These are phyloP conservation scores for Viola odorata DNA, from an alignment of 345 rosid species.

Conservation along the genomic window DNA sequence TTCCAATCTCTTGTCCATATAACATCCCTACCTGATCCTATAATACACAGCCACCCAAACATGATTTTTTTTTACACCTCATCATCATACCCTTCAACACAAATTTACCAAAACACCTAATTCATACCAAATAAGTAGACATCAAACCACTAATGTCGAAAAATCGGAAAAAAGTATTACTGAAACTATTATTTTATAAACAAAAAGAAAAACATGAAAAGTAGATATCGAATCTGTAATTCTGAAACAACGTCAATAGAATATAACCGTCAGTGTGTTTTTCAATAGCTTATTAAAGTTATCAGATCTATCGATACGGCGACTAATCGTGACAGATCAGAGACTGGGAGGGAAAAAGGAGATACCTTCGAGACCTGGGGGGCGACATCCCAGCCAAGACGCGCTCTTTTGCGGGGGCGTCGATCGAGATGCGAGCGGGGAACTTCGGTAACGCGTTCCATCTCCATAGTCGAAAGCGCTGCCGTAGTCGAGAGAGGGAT, in stretches of 20 bases:
- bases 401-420: conserved; percentile 83
- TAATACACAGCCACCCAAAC: conserved; percentile 58
- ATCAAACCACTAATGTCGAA: background rate
- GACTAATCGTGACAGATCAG: background rate
- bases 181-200: background rate
- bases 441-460: conserved; percentile 69
- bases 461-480: conserved; percentile 51
- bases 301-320: conserved; percentile 9
- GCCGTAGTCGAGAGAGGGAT: no score
- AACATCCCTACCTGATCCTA: conserved; percentile 98
- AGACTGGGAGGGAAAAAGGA: background rate
- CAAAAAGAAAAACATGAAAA: background rate
- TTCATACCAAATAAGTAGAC: background rate
- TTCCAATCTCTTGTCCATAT: conserved; percentile 89
- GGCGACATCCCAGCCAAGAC: conserved; percentile 81
- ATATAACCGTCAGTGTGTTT: background rate
- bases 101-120: background rate
- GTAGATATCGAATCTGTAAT: background rate
- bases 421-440: conserved; percentile 68
- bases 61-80: conserved; percentile 21
- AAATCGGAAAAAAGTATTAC: background rate
- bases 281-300: background rate
- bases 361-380: conserved; percentile 62
- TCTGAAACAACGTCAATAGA: background rate
- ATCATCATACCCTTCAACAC: conserved; percentile 3